Conservation (phyloP, 306 rosid genomes). For the Begonia peltatifolia region DNA sequence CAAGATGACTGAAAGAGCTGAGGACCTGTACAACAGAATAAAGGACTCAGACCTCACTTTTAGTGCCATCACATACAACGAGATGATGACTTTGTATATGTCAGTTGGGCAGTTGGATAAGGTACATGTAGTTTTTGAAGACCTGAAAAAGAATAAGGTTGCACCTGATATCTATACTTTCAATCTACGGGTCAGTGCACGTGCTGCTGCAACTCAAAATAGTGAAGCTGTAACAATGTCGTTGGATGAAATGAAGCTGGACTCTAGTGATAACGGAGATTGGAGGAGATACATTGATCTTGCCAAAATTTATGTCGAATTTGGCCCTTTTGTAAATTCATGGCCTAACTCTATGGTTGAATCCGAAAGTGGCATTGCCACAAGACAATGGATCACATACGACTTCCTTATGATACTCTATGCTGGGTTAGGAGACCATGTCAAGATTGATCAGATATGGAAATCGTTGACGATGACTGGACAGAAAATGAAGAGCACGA, state of each 20-base stretch:
- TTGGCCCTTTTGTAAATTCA: conserved; percentile 36
- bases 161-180: conserved; percentile 74
- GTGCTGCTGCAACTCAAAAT: conserved; percentile 61
- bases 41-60: conserved; percentile 39
- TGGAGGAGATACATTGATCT: conserved; percentile 64
- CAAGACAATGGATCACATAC: conserved; percentile 78
- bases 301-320: conserved; percentile 35
- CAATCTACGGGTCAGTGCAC: conserved; percentile 84
- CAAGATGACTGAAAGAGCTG: conserved; percentile 69
- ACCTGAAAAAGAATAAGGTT: conserved; percentile 44
- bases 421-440: conserved; percentile 62
- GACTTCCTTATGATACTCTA: conserved; percentile 82
- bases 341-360: conserved; percentile 44
- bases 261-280: conserved; percentile 36
- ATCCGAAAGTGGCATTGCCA: conserved; percentile 55
- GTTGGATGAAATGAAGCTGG: conserved; percentile 54
- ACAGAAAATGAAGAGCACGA: conserved; percentile 77
- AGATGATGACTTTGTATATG: conserved; percentile 90
- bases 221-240: conserved; percentile 45
- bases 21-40: conserved; percentile 49
- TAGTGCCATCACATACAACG: conserved; percentile 65
- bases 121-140: conserved; percentile 54
- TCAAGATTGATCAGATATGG: conserved; percentile 75
- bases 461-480: conserved; percentile 63
- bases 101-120: conserved; percentile 79